phyloP scores from a whole-genome alignment of 139 green algal genomes.

The Chlamydomonas asymmetrica region DNA sequence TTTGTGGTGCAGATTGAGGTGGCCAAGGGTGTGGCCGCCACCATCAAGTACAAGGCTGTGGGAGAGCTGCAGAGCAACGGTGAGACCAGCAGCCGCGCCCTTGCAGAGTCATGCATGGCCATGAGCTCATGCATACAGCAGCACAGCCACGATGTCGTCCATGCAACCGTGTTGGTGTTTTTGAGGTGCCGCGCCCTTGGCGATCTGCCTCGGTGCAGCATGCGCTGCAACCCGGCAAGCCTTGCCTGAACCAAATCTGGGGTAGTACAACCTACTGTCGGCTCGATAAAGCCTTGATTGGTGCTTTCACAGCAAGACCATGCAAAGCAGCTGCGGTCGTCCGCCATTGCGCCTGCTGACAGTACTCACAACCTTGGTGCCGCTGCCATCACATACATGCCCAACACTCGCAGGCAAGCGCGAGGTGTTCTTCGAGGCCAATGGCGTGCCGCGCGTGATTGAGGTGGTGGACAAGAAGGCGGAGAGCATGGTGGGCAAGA shows the following conservation, averaged over 20 bases:
- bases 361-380: neutral
- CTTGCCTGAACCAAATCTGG: too few species aligned
- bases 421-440: constrained; percentile 94
- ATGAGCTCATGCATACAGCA: too few species aligned
- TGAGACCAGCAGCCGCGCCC: neutral
- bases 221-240: too few species aligned
- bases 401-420: constrained; percentile 49
- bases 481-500: constrained; percentile 34
- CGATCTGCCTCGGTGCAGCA: too few species aligned
- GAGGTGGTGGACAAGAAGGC: constrained; percentile 62
- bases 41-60: constrained; percentile 76
- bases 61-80: constrained; percentile 77
- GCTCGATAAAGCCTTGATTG: too few species aligned
- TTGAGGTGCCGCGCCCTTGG: too few species aligned
- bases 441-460: constrained; percentile 87
- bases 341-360: neutral
- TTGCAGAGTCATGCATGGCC: too few species aligned
- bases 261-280: too few species aligned
- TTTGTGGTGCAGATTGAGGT: constrained; percentile 21
- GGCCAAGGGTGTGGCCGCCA: constrained; percentile 44
- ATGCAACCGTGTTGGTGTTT: too few species aligned
- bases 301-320: too few species aligned
- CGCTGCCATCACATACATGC: neutral
- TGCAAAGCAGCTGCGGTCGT: neutral
- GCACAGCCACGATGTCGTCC: too few species aligned